A percentile compares a stretch with the other conserved stretches of the same genome.
These are phyloP conservation scores for Cladophialophora exuberans DNA, from an alignment of 2,329 filamentous ascomycete genomes.

Conservation along the genomic window DNA sequence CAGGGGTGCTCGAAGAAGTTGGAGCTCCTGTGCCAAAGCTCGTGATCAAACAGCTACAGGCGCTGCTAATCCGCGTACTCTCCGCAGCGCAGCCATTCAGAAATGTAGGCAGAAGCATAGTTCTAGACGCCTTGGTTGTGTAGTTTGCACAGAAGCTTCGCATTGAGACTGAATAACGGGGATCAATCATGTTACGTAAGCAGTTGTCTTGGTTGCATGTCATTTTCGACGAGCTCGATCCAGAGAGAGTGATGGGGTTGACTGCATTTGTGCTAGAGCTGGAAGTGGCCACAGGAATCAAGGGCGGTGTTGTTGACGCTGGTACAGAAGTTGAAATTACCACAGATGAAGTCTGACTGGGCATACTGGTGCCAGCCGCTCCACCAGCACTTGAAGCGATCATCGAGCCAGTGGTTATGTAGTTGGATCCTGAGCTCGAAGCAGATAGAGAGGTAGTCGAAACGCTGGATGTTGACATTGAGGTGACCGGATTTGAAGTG, in stretches of 20 bases:
- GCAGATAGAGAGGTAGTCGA: background rate
- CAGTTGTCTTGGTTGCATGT: conserved; percentile 29
- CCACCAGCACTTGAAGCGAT: background rate
- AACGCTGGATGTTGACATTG: background rate
- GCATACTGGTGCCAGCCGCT: background rate
- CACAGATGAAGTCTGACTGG: background rate
- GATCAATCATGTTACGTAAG: conserved; percentile 28
- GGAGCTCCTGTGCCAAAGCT: conserved; percentile 17
- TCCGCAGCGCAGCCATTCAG: conserved; percentile 20
- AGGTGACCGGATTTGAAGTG: background rate
- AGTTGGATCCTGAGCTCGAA: background rate
- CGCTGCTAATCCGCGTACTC: conserved; percentile 24
- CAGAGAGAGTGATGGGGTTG: conserved; percentile 19
- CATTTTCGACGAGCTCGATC: conserved; percentile 18
- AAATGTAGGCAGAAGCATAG: conserved; percentile 39
- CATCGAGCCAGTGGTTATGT: background rate
- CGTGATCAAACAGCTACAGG: conserved; percentile 26
- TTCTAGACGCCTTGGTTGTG: conserved; percentile 22
- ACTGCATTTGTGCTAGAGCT: conserved; percentile 11
- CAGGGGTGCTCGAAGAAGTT: conserved; percentile 19
- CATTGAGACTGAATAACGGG: conserved; percentile 19
- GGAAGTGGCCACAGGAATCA: conserved; percentile 1
- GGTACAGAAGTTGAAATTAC: background rate
- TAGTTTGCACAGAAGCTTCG: conserved; percentile 21
- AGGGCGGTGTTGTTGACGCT: background rate